Evolutionary conservation across 1,284 basidiomycete genomes (phyloP).

Genomic region (Vanrija sp.): DNA sequence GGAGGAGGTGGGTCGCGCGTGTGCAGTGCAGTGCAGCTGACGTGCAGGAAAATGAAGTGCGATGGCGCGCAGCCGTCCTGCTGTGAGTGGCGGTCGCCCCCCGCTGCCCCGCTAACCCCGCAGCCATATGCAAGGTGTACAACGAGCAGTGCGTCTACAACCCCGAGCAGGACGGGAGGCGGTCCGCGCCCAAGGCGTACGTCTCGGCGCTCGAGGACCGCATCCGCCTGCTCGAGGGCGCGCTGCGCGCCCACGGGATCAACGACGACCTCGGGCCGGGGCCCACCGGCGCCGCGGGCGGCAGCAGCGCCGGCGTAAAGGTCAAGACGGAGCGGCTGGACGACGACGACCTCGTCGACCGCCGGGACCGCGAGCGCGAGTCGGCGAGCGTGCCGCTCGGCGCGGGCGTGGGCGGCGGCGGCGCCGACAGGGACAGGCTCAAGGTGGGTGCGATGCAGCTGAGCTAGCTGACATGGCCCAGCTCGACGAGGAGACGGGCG

Average conservation of each 20-base stretch:
- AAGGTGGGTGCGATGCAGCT: no score
- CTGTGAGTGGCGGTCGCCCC: slow-evolving; percentile 3
- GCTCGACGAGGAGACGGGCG: slow-evolving; percentile 19
- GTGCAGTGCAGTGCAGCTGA: neutral
- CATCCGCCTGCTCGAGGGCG: slow-evolving; percentile 15
- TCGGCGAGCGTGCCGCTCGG: neutral
- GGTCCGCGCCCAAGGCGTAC: slow-evolving; percentile 19
- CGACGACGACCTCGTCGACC: neutral
- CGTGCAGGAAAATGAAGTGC: slow-evolving; percentile 20
- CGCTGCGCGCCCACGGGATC: slow-evolving; percentile 9
- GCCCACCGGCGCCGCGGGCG: neutral
- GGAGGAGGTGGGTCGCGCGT: slow-evolving; percentile 8
- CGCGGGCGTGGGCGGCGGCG: no score
- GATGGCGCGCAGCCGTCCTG: slow-evolving; percentile 19
- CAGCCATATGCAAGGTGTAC: slow-evolving; percentile 22
- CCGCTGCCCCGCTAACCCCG: neutral
- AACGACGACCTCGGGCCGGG: neutral
- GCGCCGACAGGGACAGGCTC: no score
- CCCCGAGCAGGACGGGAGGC: slow-evolving; percentile 18
- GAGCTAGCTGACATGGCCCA: neutral
- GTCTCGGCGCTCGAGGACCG: slow-evolving; percentile 18
- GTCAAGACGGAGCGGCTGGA: neutral
- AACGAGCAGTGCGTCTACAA: slow-evolving; percentile 22
- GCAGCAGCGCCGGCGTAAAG: neutral
- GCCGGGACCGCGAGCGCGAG: neutral